Evolutionary conservation across 2,329 filamentous ascomycete species (phyloP), one percentile per base, ranked within the genome.

Genomic region (Alternaria consortialis): DNA sequence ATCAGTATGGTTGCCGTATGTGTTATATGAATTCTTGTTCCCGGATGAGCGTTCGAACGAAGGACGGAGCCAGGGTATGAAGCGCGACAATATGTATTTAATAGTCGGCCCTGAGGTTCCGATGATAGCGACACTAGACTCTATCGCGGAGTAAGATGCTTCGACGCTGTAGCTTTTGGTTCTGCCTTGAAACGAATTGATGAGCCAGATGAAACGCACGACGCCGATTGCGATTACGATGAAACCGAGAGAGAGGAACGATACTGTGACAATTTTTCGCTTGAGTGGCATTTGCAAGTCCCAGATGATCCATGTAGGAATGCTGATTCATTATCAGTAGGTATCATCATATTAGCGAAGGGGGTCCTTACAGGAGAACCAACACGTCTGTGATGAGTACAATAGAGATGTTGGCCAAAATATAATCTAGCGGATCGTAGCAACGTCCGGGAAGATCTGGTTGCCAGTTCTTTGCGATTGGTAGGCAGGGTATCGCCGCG

Each of bases 301-400:
- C 61, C 63, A 70, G 13, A 72, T 67, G 4, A 72, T 72, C 69
- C 67, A 70, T 0, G 69, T 67, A 7, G 69, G 69, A 54, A 72
- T 72, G 6, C 60, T 63, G 43, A 12, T 11, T n/a, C 27, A 4
- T n/a, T 15, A 20, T 57, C 31, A 56, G 53, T n/a, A 34, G 40
- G 23, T 17, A 11, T 27, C 12, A 5, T 15, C 15, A 23, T 12
- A 27, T 46, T 25, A 15, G 25, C 9, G 12, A 15, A 12, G 29
- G 43, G 9, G 13, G 29, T 12, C 39, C 57, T 47, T 42, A 53
- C 42, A 67, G 29, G 7, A 69, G 53, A 7, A 68, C 67, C 17
- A 69, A 56, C 9, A 61, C 52, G 50, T 67, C 66, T 2, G 69
- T 72, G 40, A 67, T 58, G 42, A 72, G 61, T 12, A 68, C 60